phyloP scores from a whole-genome alignment of 2,329 filamentous ascomycete species.

The Stemphylium lycopersici region DNA sequence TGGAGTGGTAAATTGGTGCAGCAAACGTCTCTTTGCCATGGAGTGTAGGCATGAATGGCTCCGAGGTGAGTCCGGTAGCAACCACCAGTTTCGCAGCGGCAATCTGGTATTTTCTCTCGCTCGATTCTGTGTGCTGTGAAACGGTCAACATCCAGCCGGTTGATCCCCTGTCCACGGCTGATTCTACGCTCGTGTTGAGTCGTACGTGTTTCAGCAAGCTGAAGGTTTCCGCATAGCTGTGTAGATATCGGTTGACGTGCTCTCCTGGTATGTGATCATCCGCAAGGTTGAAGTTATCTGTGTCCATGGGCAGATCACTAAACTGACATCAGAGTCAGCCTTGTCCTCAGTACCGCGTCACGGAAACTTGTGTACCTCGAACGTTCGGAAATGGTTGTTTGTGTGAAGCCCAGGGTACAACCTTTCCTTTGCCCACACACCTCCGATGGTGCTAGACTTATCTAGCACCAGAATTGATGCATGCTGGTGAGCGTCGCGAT shows the following conservation, averaged over 20 bases:
- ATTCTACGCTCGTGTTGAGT: constrained; percentile 59
- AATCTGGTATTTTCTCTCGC: constrained; percentile 11
- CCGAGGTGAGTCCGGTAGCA: constrained; percentile 67
- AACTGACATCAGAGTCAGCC: constrained; percentile 33
- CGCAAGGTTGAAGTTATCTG: constrained; percentile 29
- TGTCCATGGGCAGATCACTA: constrained; percentile 44
- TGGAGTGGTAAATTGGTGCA: constrained; percentile 63
- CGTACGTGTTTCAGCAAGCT: constrained; percentile 57
- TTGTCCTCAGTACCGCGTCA: neutral
- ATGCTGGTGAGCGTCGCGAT: constrained; percentile 52
- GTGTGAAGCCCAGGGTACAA: constrained; percentile 54
- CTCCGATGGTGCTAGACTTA: constrained; percentile 48
- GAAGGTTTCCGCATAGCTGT: constrained; percentile 50
- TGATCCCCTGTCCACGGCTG: constrained; percentile 50
- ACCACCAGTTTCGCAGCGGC: constrained; percentile 60
- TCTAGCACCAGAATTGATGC: constrained; percentile 55
- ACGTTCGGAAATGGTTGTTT: constrained; percentile 52
- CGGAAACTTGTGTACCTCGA: neutral
- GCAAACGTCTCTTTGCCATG: constrained; percentile 58
- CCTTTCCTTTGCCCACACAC: constrained; percentile 52
- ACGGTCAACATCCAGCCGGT: constrained; percentile 32
- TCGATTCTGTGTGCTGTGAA: neutral
- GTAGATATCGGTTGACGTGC: constrained; percentile 64
- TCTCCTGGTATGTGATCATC: constrained; percentile 66
- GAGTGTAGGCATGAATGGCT: constrained; percentile 61